Conservation (phyloP, 805 yeast species). For the Zygosaccharomyces pseudorouxii region DNA sequence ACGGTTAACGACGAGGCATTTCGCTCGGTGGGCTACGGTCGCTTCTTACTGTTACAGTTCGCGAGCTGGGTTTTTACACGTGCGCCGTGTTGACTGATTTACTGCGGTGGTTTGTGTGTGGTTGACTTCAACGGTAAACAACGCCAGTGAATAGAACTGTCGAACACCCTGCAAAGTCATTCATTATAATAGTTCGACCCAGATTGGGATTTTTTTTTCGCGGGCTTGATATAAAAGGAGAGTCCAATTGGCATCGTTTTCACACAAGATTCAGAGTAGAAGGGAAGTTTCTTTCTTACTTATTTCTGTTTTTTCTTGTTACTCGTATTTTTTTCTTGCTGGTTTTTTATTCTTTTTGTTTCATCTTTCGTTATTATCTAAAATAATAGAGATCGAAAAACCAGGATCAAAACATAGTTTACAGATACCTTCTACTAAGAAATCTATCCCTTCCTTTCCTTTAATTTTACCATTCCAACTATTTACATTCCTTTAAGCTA, state of each 20-base stretch:
- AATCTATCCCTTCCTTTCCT: not conserved
- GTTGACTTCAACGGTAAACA: not conserved
- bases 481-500: constrained; percentile 34
- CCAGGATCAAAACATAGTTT: not conserved
- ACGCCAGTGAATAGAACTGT: not conserved
- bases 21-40: not conserved
- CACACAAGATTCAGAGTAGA: not conserved
- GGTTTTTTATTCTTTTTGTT: not conserved
- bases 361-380: not conserved
- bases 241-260: not conserved
- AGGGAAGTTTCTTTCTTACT: not conserved
- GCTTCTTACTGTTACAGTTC: not conserved
- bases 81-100: not conserved
- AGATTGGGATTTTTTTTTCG: constrained; percentile 3
- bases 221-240: constrained; percentile 7
- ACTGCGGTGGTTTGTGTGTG: not conserved
- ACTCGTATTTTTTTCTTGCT: not conserved
- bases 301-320: not conserved
- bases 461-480: constrained; percentile 29
- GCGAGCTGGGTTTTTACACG: not conserved
- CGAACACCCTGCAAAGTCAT: not conserved
- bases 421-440: not conserved
- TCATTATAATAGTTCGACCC: not conserved
- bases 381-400: constrained; percentile 1
- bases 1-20: not conserved